Conservation (phyloP, 495 filamentous ascomycete genomes). For the Penicillium goetzii region DNA sequence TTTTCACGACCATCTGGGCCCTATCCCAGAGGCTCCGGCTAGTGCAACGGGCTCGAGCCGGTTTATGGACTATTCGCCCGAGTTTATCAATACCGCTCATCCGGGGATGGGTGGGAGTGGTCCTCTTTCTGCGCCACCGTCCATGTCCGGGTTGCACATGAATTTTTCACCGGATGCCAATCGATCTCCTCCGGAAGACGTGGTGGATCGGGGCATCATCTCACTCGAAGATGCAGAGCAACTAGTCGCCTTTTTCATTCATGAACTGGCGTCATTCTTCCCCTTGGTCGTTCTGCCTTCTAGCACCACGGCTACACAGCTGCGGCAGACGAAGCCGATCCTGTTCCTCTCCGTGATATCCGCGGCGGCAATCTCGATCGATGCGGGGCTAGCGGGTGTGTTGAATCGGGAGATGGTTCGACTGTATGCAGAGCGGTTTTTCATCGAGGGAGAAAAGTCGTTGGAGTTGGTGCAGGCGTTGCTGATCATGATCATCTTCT, state of each 20-base stretch:
- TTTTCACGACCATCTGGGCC: constrained; percentile 16
- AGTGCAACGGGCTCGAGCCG: constrained; percentile 28
- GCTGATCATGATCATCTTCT: constrained; percentile 53
- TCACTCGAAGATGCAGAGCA: constrained; percentile 49
- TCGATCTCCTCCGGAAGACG: constrained; percentile 31
- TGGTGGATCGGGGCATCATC: constrained; percentile 53
- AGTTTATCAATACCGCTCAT: constrained; percentile 27
- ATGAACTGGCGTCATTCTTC: constrained; percentile 46
- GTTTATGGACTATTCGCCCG: constrained; percentile 36
- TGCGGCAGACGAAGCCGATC: constrained; percentile 50
- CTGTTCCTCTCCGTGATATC: constrained; percentile 56
- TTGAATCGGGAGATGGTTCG: constrained; percentile 53
- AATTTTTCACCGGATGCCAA: constrained; percentile 24
- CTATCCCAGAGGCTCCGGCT: constrained; percentile 30
- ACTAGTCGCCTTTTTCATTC: constrained; percentile 48
- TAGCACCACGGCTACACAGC: constrained; percentile 41
- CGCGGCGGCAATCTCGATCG: constrained; percentile 47
- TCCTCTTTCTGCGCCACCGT: constrained; percentile 19
- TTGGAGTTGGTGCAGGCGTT: constrained; percentile 56
- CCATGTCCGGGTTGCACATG: constrained; percentile 25
- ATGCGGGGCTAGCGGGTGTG: constrained; percentile 44
- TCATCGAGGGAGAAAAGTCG: constrained; percentile 57
- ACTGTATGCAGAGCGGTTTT: constrained; percentile 51
- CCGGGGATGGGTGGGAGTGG: constrained; percentile 25
- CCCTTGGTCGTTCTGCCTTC: constrained; percentile 47